phyloP scores from a whole-genome alignment of 2,329 filamentous ascomycete species.

The Fusarium globosum region DNA sequence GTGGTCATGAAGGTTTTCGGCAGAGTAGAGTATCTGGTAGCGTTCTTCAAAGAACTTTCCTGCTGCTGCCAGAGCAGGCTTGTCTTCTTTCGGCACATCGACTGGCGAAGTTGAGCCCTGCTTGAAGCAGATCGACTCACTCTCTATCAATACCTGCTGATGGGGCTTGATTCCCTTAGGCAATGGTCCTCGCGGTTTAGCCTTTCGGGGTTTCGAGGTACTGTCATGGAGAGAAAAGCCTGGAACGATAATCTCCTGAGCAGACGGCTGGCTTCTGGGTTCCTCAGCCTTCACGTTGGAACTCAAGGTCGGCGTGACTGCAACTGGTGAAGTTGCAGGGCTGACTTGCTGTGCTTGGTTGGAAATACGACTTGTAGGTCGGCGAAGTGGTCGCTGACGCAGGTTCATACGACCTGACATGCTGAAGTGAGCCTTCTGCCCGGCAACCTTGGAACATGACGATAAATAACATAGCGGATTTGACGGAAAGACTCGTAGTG shows the following conservation, averaged over 20 bases:
- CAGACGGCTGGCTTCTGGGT: too few species aligned
- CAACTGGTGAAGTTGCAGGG: background rate
- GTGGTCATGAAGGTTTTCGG: conserved; percentile 60
- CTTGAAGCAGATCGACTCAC: conserved; percentile 40
- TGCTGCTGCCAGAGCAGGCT: conserved; percentile 43
- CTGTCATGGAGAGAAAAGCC: background rate
- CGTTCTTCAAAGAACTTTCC: conserved; percentile 48
- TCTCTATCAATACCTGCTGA: conserved; percentile 33
- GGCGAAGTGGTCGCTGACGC: conserved; percentile 17
- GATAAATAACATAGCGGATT: background rate
- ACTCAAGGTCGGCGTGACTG: too few species aligned
- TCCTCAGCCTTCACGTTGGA: background rate
- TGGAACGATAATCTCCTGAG: background rate
- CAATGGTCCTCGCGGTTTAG: conserved; percentile 10
- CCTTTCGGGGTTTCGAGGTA: background rate
- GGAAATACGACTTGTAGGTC: conserved; percentile 1
- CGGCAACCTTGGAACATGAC: background rate
- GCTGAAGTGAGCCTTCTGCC: conserved; percentile 3
- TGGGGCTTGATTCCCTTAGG: conserved; percentile 35
- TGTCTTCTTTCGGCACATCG: conserved; percentile 35
- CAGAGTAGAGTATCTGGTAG: conserved; percentile 61
- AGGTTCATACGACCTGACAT: background rate
- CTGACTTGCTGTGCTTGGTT: background rate
- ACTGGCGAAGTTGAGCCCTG: conserved; percentile 16
- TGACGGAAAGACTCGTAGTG: background rate